Base-by-base conservation (phyloP, 2,329 filamentous ascomycete species). In the Knufia petricola region DNA sequence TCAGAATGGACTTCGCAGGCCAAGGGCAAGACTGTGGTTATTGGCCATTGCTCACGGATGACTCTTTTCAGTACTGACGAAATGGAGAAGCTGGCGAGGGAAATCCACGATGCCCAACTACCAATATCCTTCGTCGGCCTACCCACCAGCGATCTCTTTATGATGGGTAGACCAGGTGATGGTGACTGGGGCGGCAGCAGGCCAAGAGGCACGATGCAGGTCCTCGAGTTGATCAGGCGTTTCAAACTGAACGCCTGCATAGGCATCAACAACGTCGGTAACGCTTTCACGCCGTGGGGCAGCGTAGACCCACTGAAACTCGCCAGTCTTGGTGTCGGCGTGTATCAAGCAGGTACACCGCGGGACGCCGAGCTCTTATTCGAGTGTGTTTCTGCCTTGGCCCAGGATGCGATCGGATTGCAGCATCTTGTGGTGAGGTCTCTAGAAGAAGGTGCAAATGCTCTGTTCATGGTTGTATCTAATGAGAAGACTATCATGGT, bases 271-370 rank as follows among this genome's bases (percentile, higher is more conserved):
- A 87, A 87, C 58, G 76, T 87, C 12, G 82, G 82, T 15, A 87
- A 87, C 59, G 81, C 82, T 0, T 86, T 87, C 57, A 86, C 83
- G 4, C 83, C 83, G 0, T 77, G 81, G 58, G 83, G 82, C 0
- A 78, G 69, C 15, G 79, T 75, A 32, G 83, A 86, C 64, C 82
- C 82, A 1, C 60, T 87, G 42, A 69, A 69, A 34, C 65, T 85
- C 37, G 81, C 81, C 17, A 78, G 74, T 54, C 65, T 81, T 46
- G 77, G 78, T 1, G 78, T 85, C 0, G 81, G 79, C 0, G 59
- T 86, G 2, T 86, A 86, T 58, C 81, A 85, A 52, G 75, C 77
- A 1, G 82, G 81, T 0, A 82, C 78, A 1, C 72, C 71, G 50
- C 59, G 64, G 13, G 79, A 83, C 59, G 75, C 79, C 0, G 69